These are phyloP conservation scores for Leccinum ochraceum DNA, from an alignment of 768 basidiomycete species.

Conservation along the genomic window DNA sequence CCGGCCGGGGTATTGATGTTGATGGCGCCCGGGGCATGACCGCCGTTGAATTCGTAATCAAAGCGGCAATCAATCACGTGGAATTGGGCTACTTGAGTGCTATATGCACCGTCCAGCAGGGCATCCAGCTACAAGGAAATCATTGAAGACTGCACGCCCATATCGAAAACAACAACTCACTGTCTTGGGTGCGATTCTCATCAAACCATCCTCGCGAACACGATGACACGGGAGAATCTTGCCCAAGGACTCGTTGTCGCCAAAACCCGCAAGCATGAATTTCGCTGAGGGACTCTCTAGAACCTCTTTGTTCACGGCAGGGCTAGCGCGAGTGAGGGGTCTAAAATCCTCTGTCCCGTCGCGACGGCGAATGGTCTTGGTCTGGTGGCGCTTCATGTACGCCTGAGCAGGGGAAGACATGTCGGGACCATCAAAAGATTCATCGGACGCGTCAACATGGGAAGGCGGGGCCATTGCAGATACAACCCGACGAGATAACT, in stretches of 20 bases:
- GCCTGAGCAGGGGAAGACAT: slow-evolving; percentile 82
- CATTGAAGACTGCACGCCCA: neutral
- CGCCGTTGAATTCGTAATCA: slow-evolving; percentile 93
- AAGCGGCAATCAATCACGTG: slow-evolving; percentile 96
- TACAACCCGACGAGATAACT: slow-evolving; percentile 64
- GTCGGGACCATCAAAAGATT: slow-evolving; percentile 55
- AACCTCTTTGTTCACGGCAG: slow-evolving; percentile 42
- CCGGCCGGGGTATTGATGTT: slow-evolving; percentile 83
- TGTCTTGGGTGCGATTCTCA: slow-evolving; percentile 81
- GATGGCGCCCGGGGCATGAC: slow-evolving; percentile 88
- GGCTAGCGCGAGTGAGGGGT: slow-evolving; percentile 68
- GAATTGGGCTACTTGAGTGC: slow-evolving; percentile 62
- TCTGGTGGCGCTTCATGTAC: slow-evolving; percentile 74
- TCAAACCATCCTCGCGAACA: slow-evolving; percentile 92
- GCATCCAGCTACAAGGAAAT: slow-evolving; percentile 60
- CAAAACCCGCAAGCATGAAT: slow-evolving; percentile 69
- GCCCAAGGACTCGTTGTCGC: slow-evolving; percentile 89
- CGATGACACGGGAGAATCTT: slow-evolving; percentile 94
- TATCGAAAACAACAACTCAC: slow-evolving; percentile 45
- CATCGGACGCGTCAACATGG: slow-evolving; percentile 49
- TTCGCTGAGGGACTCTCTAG: slow-evolving; percentile 61
- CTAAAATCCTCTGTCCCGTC: slow-evolving; percentile 83
- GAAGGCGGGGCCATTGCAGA: slow-evolving; percentile 62
- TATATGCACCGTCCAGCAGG: slow-evolving; percentile 75
- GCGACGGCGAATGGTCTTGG: slow-evolving; percentile 74